Evolutionary conservation across 2,329 filamentous ascomycete species (phyloP), one percentile per base, ranked within the genome.

Genomic region (Elsinoe batatas): DNA sequence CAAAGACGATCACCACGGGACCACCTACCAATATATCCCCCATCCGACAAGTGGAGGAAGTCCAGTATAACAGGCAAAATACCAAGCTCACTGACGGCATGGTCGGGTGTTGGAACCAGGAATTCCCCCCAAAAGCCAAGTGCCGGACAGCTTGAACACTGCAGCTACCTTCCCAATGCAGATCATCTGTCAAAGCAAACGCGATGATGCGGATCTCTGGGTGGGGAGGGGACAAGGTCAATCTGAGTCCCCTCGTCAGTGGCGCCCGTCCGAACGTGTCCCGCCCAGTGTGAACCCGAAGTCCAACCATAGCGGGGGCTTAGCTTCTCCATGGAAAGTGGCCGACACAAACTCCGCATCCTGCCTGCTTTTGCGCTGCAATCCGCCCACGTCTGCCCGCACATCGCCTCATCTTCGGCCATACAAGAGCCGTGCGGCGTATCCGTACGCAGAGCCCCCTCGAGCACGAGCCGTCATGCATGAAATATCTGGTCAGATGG

Each of bases 161-260:
- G 26, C 26, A 7, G 22, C 12, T 51, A 51, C 47, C 47, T 51
- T 51, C 47, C 47, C 47, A 38, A 51, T 37, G 47, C 47, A 51
- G 47, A 51, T 49, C 44, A 37, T 44, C 47, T 38, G 47, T 51
- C 47, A 51, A 38, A 35, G 18, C 32, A 30, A 30, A 30, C 30
- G 30, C 12, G 12, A 20, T 26, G 47, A 51, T 49, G 44, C 26
- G 26, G 47, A 51, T 51, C 47, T 51, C 15, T 36, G 33, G 47
- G 5, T 33, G 32, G 47, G 47, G 8, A 7, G 26, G 26, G 26
- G 4, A 5, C 26, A 30, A 30, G 26, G 26, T 30, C 37, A 38
- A 38, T 51, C 35, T 38, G 12, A 33, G n/a, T n/a, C n/a, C n/a
- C n/a, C n/a, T 22, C 40, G 18, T 44, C 40, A 44, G 40, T 22